Base-by-base conservation (phyloP, 257 asterid species). In the Osmanthus fragrans region DNA sequence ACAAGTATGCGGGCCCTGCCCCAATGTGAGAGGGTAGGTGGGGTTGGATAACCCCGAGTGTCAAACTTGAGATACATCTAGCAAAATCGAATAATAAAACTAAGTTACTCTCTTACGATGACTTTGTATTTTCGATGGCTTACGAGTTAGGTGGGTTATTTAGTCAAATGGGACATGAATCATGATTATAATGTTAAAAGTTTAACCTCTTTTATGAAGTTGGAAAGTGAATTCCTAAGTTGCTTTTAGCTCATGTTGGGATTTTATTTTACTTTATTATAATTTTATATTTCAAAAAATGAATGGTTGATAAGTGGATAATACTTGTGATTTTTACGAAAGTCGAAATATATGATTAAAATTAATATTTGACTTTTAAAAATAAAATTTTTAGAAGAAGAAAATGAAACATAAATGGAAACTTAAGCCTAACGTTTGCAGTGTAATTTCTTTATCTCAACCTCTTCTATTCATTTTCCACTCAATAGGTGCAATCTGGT, bases 71-170 rank as follows among this genome's bases (percentile, higher is more conserved):
- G 1, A 1, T 25, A 25, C 27, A 25, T 25, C 0, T 25, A 25
- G 27, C 27, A 25, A 25, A 25, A 25, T 25, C 1, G 27, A 25
- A 25, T 25, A 25, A 85, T 71, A 70, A 80, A 74, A 71, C 77
- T 67, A 56, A 70, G 65, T 73, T 40, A 29, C 42, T 40, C 12
- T 40, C 3, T 40, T 7, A 49, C 0, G 32, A 30, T 7, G 9
- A 0, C 5, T 54, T 54, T 5, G 7, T 51, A 51, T 15, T 51
- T 1, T 51, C 4, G 18, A 51, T 51, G 7, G 7, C 60, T 51
- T 18, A 12, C 60, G 18, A 1, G 60, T 51, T 51, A 16, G 60
- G 60, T 51, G 23, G 23, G 66, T 58, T 56, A 7, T 56, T 56
- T 21, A 58, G 13, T 8, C 66, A 21, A 58, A 58, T 8, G 29